A percentile compares a stretch with the other conserved stretches of the same genome.
Evolutionary conservation across 257 asterid species (phyloP).

Genomic region (Plectranthus barbatus): DNA sequence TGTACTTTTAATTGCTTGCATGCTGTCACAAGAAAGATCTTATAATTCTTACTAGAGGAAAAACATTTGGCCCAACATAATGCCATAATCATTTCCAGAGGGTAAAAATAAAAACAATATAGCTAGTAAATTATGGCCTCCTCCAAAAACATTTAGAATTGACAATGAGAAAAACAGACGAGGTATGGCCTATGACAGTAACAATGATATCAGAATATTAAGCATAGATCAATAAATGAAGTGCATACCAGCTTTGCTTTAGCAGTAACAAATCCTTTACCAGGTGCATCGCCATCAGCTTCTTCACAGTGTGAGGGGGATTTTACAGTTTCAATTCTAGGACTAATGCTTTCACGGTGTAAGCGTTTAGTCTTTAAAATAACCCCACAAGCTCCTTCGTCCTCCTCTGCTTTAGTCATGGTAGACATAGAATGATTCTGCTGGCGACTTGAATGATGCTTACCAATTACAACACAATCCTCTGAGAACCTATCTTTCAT

Average conservation of each 20-base stretch:
- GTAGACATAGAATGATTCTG: slow-evolving; percentile 21
- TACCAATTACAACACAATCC: slow-evolving; percentile 41
- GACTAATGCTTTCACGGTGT: slow-evolving; percentile 47
- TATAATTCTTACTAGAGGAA: background rate
- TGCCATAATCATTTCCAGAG: background rate
- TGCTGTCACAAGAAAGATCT: background rate
- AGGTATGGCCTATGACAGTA: background rate
- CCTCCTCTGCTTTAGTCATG: slow-evolving; percentile 37
- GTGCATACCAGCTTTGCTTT: slow-evolving; percentile 74
- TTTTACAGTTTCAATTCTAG: slow-evolving; percentile 41
- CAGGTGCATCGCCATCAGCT: slow-evolving; percentile 46
- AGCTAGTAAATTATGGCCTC: slow-evolving; percentile 1
- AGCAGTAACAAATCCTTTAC: slow-evolving; percentile 90
- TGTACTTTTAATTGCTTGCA: background rate
- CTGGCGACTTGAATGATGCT: slow-evolving; percentile 21
- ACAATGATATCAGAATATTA: slow-evolving; percentile 16
- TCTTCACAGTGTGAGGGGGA: slow-evolving; percentile 61
- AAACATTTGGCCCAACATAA: background rate
- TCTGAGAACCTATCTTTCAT: slow-evolving; percentile 35
- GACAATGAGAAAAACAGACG: background rate
- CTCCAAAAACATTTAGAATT: background rate
- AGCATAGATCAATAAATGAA: background rate
- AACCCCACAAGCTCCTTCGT: slow-evolving; percentile 35
- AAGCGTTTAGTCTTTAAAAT: slow-evolving; percentile 50
- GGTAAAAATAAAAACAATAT: background rate